These are phyloP conservation scores for Craterostigma plantagineum DNA, from an alignment of 257 asterid species.

Conservation along the genomic window DNA sequence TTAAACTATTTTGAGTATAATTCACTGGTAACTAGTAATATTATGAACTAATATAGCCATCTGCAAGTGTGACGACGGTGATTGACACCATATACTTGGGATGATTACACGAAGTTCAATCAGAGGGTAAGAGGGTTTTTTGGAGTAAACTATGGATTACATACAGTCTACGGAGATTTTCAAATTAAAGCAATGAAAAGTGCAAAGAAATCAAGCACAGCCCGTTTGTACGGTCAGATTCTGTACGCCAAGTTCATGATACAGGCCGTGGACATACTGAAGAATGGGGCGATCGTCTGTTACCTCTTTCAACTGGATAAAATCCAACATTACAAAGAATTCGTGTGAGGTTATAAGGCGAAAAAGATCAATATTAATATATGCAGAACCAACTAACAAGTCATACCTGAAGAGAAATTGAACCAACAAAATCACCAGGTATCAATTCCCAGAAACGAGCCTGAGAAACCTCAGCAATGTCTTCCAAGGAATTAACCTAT, in stretches of 20 bases:
- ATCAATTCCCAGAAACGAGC: constrained; percentile 89
- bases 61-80: no score
- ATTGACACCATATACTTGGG: no score
- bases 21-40: no score
- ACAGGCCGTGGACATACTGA: constrained; percentile 58
- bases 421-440: constrained; percentile 81
- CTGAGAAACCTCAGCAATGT: constrained; percentile 52
- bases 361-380: not conserved
- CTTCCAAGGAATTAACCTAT: constrained; percentile 55
- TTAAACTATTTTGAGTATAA: no score
- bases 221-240: constrained; percentile 70
- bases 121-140: no score
- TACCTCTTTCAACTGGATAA: constrained; percentile 53
- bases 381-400: not conserved
- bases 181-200: no score
- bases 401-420: constrained; percentile 58
- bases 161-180: no score
- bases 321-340: no score
- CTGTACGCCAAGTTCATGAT: constrained; percentile 76
- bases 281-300: constrained; percentile 43
- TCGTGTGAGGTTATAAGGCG: not conserved
- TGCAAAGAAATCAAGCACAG: not conserved
- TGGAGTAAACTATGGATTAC: no score
- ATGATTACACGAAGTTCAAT: no score
- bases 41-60: no score